These are phyloP conservation scores for Rutstroemia sp. DNA, from an alignment of 2,329 filamentous ascomycete species.

Conservation along the genomic window DNA sequence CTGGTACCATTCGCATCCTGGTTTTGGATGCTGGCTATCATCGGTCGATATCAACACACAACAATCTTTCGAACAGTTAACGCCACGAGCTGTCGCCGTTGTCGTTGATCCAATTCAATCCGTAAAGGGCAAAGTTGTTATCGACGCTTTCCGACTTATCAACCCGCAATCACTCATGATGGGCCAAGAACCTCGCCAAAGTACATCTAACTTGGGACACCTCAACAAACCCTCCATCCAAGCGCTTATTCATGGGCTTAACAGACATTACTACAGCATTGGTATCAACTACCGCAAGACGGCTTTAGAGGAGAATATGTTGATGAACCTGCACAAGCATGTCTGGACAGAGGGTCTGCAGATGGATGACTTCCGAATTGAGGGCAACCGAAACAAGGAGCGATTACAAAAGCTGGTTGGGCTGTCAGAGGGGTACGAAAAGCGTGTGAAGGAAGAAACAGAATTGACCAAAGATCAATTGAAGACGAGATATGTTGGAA, in stretches of 20 bases:
- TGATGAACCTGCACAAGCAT: constrained; percentile 99
- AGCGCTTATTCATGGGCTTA: constrained; percentile 94
- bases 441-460: constrained; percentile 97
- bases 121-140: constrained; percentile 98
- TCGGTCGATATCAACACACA: constrained; percentile 99
- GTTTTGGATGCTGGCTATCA: constrained; percentile 98
- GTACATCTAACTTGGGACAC: constrained; percentile 94
- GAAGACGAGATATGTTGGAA: constrained; percentile 97
- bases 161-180: constrained; percentile 97
- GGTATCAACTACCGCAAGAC: constrained; percentile 98
- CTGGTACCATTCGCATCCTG: constrained; percentile 99
- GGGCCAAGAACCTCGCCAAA: constrained; percentile 94
- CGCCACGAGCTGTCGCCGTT: constrained; percentile 90
- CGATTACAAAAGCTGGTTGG: constrained; percentile 80
- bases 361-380: constrained; percentile 90
- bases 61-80: constrained; percentile 99
- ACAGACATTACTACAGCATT: constrained; percentile 99
- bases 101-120: constrained; percentile 98
- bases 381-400: constrained; percentile 80
- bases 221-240: constrained; percentile 99
- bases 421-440: constrained; percentile 93
- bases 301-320: constrained; percentile 96
- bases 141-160: constrained; percentile 97
- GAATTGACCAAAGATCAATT: constrained; percentile 95
- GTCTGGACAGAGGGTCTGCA: constrained; percentile 97